Conservation (phyloP, 176 grass and related monocot genomes). For the Bolboschoenus planiculmis region DNA sequence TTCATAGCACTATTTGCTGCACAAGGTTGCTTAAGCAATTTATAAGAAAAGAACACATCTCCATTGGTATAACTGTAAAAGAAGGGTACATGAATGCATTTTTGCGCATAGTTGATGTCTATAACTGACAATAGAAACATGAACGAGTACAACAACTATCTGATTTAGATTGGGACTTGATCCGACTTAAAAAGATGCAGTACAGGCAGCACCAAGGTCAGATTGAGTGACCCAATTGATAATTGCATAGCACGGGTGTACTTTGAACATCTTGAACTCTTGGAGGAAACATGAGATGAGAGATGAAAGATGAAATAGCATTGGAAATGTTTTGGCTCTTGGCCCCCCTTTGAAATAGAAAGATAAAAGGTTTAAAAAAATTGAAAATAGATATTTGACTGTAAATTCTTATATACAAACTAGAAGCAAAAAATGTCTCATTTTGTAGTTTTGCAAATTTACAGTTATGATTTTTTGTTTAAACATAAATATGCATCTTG, state of each 20-base stretch:
- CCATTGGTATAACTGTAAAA: background rate
- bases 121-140: background rate
- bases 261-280: background rate
- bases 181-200: background rate
- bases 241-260: background rate
- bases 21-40: background rate
- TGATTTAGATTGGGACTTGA: background rate
- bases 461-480: too few species aligned
- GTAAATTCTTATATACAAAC: too few species aligned
- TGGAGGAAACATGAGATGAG: too few species aligned
- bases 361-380: background rate
- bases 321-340: constrained; percentile 1
- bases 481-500: too few species aligned
- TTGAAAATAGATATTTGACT: too few species aligned
- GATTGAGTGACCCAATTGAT: background rate
- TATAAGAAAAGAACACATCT: background rate
- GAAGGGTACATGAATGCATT: background rate
- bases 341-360: background rate
- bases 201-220: too few species aligned
- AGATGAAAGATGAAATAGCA: too few species aligned
- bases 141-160: background rate
- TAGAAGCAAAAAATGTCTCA: too few species aligned
- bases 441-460: too few species aligned
- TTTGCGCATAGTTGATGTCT: background rate
- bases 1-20: background rate